phyloP scores from a whole-genome alignment of 192 early-diverging fungal genomes.

The Chytriomyces sp. region DNA sequence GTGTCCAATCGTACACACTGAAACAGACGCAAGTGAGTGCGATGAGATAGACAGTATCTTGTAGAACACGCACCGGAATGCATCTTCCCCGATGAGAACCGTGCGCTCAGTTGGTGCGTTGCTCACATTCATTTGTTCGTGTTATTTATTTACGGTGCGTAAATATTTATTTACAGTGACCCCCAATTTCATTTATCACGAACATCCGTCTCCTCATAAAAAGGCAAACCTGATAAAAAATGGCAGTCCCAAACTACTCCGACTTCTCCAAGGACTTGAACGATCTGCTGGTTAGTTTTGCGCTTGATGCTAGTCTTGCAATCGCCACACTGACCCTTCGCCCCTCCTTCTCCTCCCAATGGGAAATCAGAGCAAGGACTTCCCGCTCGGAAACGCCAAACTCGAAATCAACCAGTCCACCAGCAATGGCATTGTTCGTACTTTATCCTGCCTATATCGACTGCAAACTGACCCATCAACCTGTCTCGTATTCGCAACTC shows the following conservation, averaged over 20 bases:
- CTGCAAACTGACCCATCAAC: not conserved
- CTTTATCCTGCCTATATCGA: not conserved
- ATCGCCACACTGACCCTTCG: not conserved
- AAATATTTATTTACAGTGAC: not conserved
- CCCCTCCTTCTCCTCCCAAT: not conserved
- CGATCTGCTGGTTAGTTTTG: slow-evolving; percentile 26
- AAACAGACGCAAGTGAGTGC: too few relatives aligned
- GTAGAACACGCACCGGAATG: not conserved
- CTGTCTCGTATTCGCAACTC: not conserved
- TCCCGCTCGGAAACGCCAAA: slow-evolving; percentile 86
- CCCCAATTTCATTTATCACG: not conserved
- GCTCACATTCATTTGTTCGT: not conserved
- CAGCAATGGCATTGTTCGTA: slow-evolving; percentile 91
- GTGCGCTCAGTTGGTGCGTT: not conserved
- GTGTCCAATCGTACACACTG: too few relatives aligned
- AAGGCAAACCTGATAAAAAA: not conserved
- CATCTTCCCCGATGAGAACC: not conserved
- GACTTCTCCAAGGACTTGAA: slow-evolving; percentile 34
- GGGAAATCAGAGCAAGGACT: slow-evolving; percentile 87
- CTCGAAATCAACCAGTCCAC: slow-evolving; percentile 97
- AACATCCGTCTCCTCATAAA: not conserved
- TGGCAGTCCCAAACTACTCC: slow-evolving; percentile 20
- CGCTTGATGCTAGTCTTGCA: not conserved
- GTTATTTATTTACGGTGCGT: too few relatives aligned
- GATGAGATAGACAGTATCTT: too few relatives aligned